Conservation (phyloP, 2,329 filamentous ascomycete genomes). For the Exophiala sp. region DNA sequence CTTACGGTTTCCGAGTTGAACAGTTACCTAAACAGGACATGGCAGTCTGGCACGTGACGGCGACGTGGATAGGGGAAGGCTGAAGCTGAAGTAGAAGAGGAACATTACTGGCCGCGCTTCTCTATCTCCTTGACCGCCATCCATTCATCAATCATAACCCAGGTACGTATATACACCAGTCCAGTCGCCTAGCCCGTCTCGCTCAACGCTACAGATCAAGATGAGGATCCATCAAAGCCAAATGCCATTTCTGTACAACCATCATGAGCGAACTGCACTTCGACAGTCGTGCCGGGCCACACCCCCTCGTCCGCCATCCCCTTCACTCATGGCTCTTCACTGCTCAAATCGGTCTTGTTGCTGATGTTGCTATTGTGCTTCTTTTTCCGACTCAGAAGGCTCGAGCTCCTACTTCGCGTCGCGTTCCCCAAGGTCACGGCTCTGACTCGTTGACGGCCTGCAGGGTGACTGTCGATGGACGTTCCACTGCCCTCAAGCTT, state of each 20-base stretch:
- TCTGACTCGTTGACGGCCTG: constrained; percentile 6
- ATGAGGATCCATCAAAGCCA: neutral
- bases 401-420: constrained; percentile 17
- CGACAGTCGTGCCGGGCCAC: too few species aligned
- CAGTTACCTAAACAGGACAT: too few species aligned
- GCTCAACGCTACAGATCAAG: neutral
- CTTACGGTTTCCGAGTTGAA: too few species aligned
- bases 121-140: too few species aligned
- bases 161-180: too few species aligned
- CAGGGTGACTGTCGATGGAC: constrained; percentile 5
- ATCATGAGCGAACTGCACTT: too few species aligned
- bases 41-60: too few species aligned
- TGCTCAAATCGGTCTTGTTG: constrained; percentile 15
- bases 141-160: too few species aligned
- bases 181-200: neutral
- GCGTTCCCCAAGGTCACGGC: constrained; percentile 15
- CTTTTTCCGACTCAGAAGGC: constrained; percentile 11
- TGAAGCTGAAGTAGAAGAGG: too few species aligned
- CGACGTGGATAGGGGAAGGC: too few species aligned
- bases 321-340: constrained; percentile 4
- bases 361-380: neutral
- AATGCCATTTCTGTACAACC: too few species aligned
- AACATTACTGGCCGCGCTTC: too few species aligned
- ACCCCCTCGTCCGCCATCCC: neutral
- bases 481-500: constrained; percentile 32